phyloP scores from a whole-genome alignment of 2,329 filamentous ascomycete genomes.

The Myriosclerotinia curreyana region DNA sequence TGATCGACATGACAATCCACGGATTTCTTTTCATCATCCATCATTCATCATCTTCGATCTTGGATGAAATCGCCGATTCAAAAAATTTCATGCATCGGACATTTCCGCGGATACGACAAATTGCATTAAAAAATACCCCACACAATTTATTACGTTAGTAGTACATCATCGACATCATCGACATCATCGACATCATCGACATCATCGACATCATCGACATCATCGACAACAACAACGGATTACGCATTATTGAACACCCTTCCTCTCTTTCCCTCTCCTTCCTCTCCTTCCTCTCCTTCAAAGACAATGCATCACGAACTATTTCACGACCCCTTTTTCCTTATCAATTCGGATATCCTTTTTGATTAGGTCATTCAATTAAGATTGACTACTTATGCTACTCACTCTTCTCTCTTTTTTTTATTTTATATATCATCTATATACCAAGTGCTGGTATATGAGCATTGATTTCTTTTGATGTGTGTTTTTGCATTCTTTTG shows the following conservation, averaged over 20 bases:
- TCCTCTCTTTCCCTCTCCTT: too few species aligned
- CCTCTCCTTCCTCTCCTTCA: neutral
- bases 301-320: conserved; percentile 3
- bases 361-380: conserved; percentile 5
- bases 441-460: conserved; percentile 18
- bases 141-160: too few species aligned
- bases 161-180: too few species aligned
- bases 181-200: too few species aligned
- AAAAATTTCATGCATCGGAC: neutral
- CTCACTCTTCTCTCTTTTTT: neutral
- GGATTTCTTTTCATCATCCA: conserved; percentile 1
- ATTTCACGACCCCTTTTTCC: conserved; percentile 14
- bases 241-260: too few species aligned
- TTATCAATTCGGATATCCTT: conserved; percentile 8
- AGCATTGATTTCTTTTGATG: too few species aligned
- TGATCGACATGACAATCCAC: too few species aligned
- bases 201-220: too few species aligned
- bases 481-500: conserved; percentile 6
- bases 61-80: neutral
- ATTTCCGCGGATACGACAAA: neutral
- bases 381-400: neutral
- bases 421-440: neutral
- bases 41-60: too few species aligned
- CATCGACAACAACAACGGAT: too few species aligned
- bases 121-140: conserved; percentile 4